Evolutionary conservation across 805 yeast species (phyloP), one percentile per base, ranked within the genome.

Genomic region (Candida methanosorbosa): DNA sequence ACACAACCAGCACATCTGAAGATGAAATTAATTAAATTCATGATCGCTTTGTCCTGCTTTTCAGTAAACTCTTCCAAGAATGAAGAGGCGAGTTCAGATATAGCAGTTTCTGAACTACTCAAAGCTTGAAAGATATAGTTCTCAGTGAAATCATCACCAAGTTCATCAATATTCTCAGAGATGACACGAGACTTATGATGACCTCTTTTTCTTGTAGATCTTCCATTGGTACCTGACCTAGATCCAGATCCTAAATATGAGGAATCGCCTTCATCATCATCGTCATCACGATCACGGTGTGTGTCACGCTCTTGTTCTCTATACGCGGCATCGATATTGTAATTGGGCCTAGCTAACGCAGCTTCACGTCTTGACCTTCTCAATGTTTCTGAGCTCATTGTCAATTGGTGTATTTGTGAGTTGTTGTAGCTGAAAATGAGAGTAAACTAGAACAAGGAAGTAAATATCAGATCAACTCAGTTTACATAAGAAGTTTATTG

Each of bases 1-100:
- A 74, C 65, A 33, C 87, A 79, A 0, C 95, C 95, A 50, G 84
- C 75, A 32, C 78, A 63, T 38, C 87, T 64, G 27, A 88, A 58
- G 1, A 84, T 45, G 33, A 86, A 64, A 53, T 88, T 87, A 29
- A 87, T 58, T 33, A 87, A 56, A 25, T 72, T 73, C 29, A 75
- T 70, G 34, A 83, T 56, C 2, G 87, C 78, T 12, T 50, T 51
- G 36, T 64, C 61, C 32, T 64, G 55, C 37, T 63, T 60, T 9
- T 51, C 57, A 29, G 54, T 59, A 43, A 73, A 80, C 16, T 59
- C 60, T 12, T 74, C 77, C 11, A 79, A 45, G 81, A 83, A 79
- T 18, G 63, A 67, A n/a, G 66, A 53, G 1, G 78, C 75, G 3
- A 74, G 38, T 29, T 75, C 80, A 2, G 58, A 59, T 12, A 74